Evolutionary conservation across 169 alveolate genomes (phyloP), one percentile per base, ranked within the genome.

Genomic region (Plasmodium inui): DNA sequence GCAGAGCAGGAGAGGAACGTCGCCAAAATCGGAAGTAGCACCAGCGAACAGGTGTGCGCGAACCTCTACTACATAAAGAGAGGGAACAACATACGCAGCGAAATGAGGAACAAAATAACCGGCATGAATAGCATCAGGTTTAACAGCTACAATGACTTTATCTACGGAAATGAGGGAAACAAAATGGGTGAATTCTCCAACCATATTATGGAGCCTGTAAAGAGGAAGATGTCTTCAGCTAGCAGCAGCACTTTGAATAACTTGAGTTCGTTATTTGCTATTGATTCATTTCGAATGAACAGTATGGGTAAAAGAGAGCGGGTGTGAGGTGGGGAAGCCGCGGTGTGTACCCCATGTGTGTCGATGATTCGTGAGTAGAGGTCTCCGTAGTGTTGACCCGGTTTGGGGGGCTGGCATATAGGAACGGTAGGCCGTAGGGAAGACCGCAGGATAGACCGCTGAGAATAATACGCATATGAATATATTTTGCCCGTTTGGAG

Each of bases 121-220:
- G 39, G 72, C 28, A 19, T 32, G 22, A 28, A 32, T 84, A 85
- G 46, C 22, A 4, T 8, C 9, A 85, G 32, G 22, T 26, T 46
- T 50, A 10, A 73, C 67, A 37, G 71, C 9, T 84, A 67, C 30
- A 85, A 85, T 34, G 85, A 85, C 57, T 73, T 85, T 14, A 74
- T 73, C 37, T 85, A 50, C 39, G 78, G 32, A 19, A 76, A 73
- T n/a, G 28, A 53, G 19, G 80, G 55, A 4, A 50, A 57, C 78
- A 53, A 39, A 32, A 28, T 73, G 61, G 34, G 14, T 22, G 67
- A 30, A 22, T 12, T 3, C 4, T 6, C 37, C 44, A 46, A 84
- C 55, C 46, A 72, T 22, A n/a, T 67, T 4, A 17, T 83, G 82
- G 74, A 30, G 32, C 83, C 92, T n/a, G 1, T 67, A 83, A 30